Evolutionary conservation across 306 rosid species (phyloP), one percentile per base, ranked within the genome.

Genomic region (Pueraria montana): DNA sequence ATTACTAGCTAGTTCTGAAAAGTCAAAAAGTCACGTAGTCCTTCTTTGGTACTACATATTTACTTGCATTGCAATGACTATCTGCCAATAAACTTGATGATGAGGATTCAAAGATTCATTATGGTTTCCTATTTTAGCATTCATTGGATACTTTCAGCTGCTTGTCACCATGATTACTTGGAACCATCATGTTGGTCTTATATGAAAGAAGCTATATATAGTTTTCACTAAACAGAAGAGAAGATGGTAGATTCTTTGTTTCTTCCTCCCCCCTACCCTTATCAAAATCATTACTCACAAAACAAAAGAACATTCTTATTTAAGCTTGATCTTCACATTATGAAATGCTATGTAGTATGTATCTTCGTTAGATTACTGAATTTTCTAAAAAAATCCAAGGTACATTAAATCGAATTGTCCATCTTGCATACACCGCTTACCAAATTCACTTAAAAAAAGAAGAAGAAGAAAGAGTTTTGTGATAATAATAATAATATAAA

Each of bases 111-210:
- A 18, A 38, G 9, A 38, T 66, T 66, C 8, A 38, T 66, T 18
- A 40, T 40, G 24, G 30, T 38, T 18, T 10, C 30, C 50, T 9
- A 9, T 38, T 67, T 67, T 38, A 20, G n/a, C 32, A 20, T 68
- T 68, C 34, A 5, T 68, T 18, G 32, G 74, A 64, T 67, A 40
- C 74, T 68, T 68, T 38, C 72, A 38, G 16, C 34, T 40, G 5
- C 17, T 38, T 36, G 17, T 36, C 45, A 36, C 11, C 72, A 66
- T 36, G 8, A 34, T 66, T 36, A 30, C 70, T 64, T 34, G 26
- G 24, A 64, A 64, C 24, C 21, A 30, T 65, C 16, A 34, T 65
- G 13, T 26, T 64, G 23, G 23, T 64, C 6, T 64, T 40, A 20
- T 10, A 38, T 9, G 30, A 67, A 20, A 67, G 23, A 30, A 30